Conservation (phyloP, 2,329 filamentous ascomycete species). For the Byssoonygena ceratinophila region DNA sequence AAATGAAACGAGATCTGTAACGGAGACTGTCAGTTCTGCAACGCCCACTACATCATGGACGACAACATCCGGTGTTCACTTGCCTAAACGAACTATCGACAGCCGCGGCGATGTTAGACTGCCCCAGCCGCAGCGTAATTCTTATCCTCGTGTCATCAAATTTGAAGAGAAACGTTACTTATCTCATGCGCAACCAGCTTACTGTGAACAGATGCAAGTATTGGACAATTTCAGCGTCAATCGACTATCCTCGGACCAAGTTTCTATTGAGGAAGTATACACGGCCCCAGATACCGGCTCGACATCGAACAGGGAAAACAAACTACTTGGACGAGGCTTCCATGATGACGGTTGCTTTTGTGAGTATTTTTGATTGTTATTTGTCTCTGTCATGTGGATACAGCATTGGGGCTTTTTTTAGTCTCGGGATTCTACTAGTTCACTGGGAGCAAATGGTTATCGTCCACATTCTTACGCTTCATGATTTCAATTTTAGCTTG, state of each 20-base stretch:
- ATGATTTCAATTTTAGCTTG: not conserved
- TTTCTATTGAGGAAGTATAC: slow-evolving; percentile 29
- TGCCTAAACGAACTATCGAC: slow-evolving; percentile 20
- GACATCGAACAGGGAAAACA: not conserved
- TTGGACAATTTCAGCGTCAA: slow-evolving; percentile 38
- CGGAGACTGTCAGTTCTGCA: slow-evolving; percentile 12
- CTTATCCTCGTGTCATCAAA: slow-evolving; percentile 52
- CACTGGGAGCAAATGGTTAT: not conserved
- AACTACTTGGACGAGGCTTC: not conserved
- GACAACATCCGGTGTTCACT: slow-evolving; percentile 11
- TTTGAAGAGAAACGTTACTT: slow-evolving; percentile 52
- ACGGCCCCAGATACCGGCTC: slow-evolving; percentile 14
- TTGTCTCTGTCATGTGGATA: not conserved
- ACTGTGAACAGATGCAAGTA: slow-evolving; percentile 56
- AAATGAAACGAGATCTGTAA: slow-evolving; percentile 23
- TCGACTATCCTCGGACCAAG: slow-evolving; percentile 15
- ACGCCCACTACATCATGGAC: slow-evolving; percentile 4
- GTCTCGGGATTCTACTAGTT: not conserved
- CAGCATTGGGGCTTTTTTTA: not conserved
- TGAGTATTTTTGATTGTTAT: slow-evolving; percentile 16
- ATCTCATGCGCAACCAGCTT: slow-evolving; percentile 38
- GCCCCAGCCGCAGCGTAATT: slow-evolving; percentile 11
- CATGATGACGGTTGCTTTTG: slow-evolving; percentile 13
- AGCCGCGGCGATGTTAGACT: not conserved
- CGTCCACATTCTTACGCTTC: not conserved